Conservation (phyloP, 2,329 filamentous ascomycete species). For the Penicillium sp. region DNA sequence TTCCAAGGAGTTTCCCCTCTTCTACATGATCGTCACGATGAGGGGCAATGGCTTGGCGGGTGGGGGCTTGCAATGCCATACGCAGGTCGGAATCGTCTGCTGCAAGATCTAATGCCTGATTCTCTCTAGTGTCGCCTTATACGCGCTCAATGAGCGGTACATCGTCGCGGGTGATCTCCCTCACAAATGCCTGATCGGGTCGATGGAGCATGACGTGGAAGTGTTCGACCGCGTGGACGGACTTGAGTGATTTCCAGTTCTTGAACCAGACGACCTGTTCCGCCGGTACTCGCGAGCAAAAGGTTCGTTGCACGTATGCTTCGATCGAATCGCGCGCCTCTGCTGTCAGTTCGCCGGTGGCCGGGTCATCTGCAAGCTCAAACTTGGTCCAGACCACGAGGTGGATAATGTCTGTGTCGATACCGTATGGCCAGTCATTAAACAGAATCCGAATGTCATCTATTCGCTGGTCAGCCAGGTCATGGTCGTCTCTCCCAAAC, state of each 20-base stretch:
- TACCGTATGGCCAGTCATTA: conserved; percentile 93
- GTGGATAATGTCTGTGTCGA: conserved; percentile 72
- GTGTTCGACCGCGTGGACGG: conserved; percentile 80
- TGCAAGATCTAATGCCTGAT: conserved; percentile 5
- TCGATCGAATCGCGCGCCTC: conserved; percentile 61
- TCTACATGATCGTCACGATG: conserved; percentile 14
- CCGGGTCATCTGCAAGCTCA: conserved; percentile 62
- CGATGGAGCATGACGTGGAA: conserved; percentile 89
- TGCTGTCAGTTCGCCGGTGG: conserved; percentile 61
- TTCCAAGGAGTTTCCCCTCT: conserved; percentile 1
- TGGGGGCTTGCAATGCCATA: conserved; percentile 3
- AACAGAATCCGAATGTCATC: conserved; percentile 67
- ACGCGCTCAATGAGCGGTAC: conserved; percentile 55
- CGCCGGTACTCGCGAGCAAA: conserved; percentile 46
- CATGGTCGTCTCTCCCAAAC: not conserved
- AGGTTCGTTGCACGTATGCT: conserved; percentile 61
- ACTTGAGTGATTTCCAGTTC: conserved; percentile 83
- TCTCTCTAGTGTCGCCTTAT: conserved; percentile 7
- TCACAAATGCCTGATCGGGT: conserved; percentile 64
- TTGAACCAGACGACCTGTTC: conserved; percentile 75
- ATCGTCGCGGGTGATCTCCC: conserved; percentile 67
- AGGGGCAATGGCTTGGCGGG: conserved; percentile 22
- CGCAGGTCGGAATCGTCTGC: too few species aligned
- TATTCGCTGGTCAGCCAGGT: conserved; percentile 19
- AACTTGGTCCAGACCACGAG: conserved; percentile 94